Base-by-base conservation (phyloP, 257 asterid genomes). In the Thymus mandschuricus region DNA sequence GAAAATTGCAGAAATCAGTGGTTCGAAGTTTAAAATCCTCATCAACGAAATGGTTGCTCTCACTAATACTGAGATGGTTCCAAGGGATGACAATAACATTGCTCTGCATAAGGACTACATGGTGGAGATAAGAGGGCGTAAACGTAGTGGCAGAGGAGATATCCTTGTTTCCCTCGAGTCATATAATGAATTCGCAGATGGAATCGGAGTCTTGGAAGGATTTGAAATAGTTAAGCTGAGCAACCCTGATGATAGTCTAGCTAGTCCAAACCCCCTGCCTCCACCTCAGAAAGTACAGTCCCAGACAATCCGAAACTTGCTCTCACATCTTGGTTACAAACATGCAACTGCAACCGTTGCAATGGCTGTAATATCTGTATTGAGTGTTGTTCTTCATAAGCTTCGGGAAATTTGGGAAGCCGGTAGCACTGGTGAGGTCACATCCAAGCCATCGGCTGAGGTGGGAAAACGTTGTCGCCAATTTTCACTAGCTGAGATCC, bases 161-260 rank as follows among this genome's bases (percentile, higher is more conserved):
- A 60, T 84, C 70, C 69, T 66, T 48, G 68, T 86, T 71, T 62
- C 79, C 21, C 30, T 87, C 49, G 72, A 33, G 44, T 78, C 75
- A 33, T 65, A 60, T 46, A 62, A 51, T 34, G 75, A 35, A 2
- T 40, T 67, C 9, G 21, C 34, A 28, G 71, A 71, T 30, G 78
- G 76, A 48, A 58, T 21, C 34, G 84, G 64, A 29, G 61, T 77
- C 9, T 66, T 86, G 28, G 73, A 67, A 44, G 89, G 86, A 66
- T 48, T 84, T 55, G 92, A 87, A 41, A 70, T 84, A 28, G 67
- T 81, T 61, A 87, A 87, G 84, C 45, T 87, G 62, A 81, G 88
- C 81, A 86, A 84, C 56, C 76, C 68, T 11, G 84, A 80, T 55
- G 78, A 81, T 50, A 81, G 64, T 80, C 86, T 84, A 41, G 86